Percentiles rank a stretch among this genome's conserved stretches.
Evolutionary conservation across 345 rosid genomes (phyloP).

Genomic region (Gossypium ekmanianum): DNA sequence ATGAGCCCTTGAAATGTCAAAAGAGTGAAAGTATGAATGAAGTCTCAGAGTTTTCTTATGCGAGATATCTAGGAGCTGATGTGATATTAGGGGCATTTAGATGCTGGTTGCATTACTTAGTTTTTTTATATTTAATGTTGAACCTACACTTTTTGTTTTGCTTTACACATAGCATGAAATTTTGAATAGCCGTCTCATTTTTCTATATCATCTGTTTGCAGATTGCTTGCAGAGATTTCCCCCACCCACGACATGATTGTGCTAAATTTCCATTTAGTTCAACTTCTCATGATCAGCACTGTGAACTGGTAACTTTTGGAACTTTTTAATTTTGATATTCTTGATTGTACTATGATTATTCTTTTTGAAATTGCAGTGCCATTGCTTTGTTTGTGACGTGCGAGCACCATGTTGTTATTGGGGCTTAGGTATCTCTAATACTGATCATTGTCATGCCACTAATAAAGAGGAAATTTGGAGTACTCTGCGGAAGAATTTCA

Average conservation of each 20-base stretch:
- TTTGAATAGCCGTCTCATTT: constrained; percentile 8
- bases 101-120: neutral
- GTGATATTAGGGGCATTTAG: neutral
- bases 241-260: constrained; percentile 81
- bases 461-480: constrained; percentile 62
- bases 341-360: neutral
- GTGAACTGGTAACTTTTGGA: constrained; percentile 50
- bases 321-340: constrained; percentile 1
- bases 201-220: constrained; percentile 29
- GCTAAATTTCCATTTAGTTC: constrained; percentile 57
- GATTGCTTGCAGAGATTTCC: constrained; percentile 91
- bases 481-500: constrained; percentile 45
- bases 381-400: constrained; percentile 83
- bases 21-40: neutral
- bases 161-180: neutral
- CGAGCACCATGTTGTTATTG: constrained; percentile 70
- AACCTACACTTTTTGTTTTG: neutral
- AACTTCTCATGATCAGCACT: constrained; percentile 49
- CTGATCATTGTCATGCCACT: constrained; percentile 84
- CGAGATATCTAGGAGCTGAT: constrained; percentile 4
- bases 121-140: neutral
- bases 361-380: constrained; percentile 55
- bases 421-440: constrained; percentile 39
- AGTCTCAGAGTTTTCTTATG: neutral
- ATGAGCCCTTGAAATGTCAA: neutral